Evolutionary conservation across 345 rosid genomes (phyloP), one percentile per base, ranked within the genome.

Genomic region (Turnera subulata): DNA sequence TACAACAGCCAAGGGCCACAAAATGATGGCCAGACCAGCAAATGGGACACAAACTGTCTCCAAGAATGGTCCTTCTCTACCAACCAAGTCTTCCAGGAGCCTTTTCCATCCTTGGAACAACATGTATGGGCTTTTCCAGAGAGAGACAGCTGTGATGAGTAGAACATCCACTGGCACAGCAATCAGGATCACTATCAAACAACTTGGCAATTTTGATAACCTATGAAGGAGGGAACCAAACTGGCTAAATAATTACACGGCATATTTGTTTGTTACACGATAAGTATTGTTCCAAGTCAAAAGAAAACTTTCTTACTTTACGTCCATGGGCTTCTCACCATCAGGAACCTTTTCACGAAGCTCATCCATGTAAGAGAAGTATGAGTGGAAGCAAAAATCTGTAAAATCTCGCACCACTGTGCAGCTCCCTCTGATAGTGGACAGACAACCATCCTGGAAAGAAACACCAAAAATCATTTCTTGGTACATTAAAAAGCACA

Each of bases 341-440:
- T 76, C 40, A 2, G 75, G 73, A 40, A 76, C 64, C 58, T 69
- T 82, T 62, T 81, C 88, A 32, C 80, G 67, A 53, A 91, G 75
- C 64, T 84, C 94, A 79, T 88, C 96, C 96, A 91, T 82, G 77
- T 69, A 84, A 25, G 91, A 84, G 68, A 88, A 91, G 71, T 85
- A 91, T 22, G 94, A 85, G 62, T 85, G 94, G 80, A 91, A 88
- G 76, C 98, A 91, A 63, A 88, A 82, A 63, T 91, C 98, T 2
- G 80, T 74, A 37, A 88, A 81, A 73, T 91, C 96, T 17, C 66
- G 74, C 13, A 85, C 94, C 23, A 68, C 86, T 3, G 62, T 85
- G 73, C 89, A 85, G 75, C 95, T 82, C 45, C 88, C 85, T 65
- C 61, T 75, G 46, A 91, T 66, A 0, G 85, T 75, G 56, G 91